Evolutionary conservation across 2,329 filamentous ascomycete genomes (phyloP).

Genomic region (Ceratocystis harringtonii): DNA sequence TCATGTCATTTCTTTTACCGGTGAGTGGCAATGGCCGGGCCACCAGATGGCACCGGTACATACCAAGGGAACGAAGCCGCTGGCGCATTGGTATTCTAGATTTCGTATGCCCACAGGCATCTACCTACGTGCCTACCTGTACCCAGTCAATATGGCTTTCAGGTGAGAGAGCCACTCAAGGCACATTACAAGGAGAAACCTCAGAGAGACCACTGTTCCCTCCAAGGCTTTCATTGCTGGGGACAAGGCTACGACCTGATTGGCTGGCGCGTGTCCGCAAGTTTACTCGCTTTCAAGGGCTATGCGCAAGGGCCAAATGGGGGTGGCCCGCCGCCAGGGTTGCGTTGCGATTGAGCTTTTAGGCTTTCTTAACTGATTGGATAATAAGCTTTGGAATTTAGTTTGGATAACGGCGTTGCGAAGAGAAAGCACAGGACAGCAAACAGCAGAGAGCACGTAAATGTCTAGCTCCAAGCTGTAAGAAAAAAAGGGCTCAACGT

Average conservation of each 20-base stretch:
- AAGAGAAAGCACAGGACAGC: not conserved
- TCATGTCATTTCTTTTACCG: not conserved
- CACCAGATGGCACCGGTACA: not conserved
- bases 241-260: not conserved
- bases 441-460: not conserved
- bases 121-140: not conserved
- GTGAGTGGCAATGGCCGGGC: not conserved
- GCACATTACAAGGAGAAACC: not conserved
- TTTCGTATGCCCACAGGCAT: not conserved
- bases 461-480: no score
- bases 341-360: not conserved
- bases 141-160: slow-evolving; percentile 6
- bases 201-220: not conserved
- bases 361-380: not conserved
- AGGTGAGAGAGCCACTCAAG: slow-evolving; percentile 1
- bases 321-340: not conserved
- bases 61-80: not conserved
- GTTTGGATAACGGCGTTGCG: not conserved
- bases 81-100: not conserved
- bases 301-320: not conserved
- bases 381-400: not conserved
- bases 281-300: not conserved
- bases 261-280: not conserved
- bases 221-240: not conserved
- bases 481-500: not conserved